Evolutionary conservation across 2,329 filamentous ascomycete species (phyloP).

Genomic region (Ploettnerulaceae sp.): DNA sequence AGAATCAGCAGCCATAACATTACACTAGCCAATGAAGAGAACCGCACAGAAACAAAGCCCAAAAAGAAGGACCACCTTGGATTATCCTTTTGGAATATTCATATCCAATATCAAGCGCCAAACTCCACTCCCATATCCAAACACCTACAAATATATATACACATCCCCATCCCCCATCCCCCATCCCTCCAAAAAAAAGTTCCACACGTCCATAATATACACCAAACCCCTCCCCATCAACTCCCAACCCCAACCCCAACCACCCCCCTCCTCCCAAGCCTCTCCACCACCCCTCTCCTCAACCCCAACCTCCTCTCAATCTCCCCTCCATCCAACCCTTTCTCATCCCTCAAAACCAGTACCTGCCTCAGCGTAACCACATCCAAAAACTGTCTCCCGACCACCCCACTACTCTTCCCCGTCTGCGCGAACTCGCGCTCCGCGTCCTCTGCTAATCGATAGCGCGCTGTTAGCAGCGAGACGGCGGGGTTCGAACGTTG

Average conservation of each 20-base stretch:
- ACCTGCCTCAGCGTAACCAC: conserved; percentile 45
- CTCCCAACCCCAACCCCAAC: conserved; percentile 19
- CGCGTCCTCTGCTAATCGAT: conserved; percentile 56
- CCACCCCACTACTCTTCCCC: conserved; percentile 32
- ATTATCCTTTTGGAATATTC: too few relatives aligned
- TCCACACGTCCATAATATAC: too few relatives aligned
- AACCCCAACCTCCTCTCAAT: conserved; percentile 40
- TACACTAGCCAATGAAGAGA: too few relatives aligned
- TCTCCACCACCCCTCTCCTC: conserved; percentile 39
- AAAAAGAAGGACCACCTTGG: too few relatives aligned
- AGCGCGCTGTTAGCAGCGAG: conserved; percentile 37
- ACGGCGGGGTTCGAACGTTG: conserved; percentile 26
- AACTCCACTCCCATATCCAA: too few relatives aligned
- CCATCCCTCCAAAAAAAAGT: too few relatives aligned
- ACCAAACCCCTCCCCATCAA: not conserved
- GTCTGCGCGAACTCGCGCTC: conserved; percentile 48
- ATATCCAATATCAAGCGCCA: too few relatives aligned
- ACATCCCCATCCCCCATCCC: too few relatives aligned
- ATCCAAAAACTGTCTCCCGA: conserved; percentile 44
- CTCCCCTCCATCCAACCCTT: conserved; percentile 18
- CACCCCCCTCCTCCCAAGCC: conserved; percentile 25
- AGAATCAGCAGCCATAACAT: too few relatives aligned
- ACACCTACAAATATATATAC: too few relatives aligned
- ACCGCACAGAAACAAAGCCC: too few relatives aligned
- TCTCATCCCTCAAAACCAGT: conserved; percentile 42